phyloP scores from a whole-genome alignment of 139 green algal species.

The Protoeuglena noctilucae region DNA sequence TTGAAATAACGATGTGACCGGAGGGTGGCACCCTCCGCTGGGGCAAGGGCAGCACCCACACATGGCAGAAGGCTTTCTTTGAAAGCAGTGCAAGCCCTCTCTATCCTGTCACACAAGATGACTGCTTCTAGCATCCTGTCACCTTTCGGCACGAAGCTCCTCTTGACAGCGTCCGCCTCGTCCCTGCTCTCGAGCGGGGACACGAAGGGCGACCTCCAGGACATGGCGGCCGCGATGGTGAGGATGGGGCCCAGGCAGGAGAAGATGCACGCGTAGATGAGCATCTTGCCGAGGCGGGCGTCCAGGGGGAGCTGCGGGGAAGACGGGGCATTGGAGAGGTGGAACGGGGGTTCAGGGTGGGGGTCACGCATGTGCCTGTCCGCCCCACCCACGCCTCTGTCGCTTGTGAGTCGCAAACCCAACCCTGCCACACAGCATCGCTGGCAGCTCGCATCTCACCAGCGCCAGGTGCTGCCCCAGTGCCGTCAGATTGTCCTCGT shows the following conservation, averaged over 20 bases:
- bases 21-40: background rate
- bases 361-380: no score
- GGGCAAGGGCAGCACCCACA: no score
- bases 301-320: constrained; percentile 20
- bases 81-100: no score
- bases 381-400: no score
- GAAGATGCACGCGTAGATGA: constrained; percentile 23
- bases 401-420: no score
- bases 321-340: background rate
- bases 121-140: no score
- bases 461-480: constrained; percentile 17
- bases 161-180: constrained; percentile 19
- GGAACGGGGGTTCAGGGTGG: background rate
- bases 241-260: constrained; percentile 20
- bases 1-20: no score
- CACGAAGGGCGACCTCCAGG: constrained; percentile 7
- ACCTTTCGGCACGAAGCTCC: constrained; percentile 5
- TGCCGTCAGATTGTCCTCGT: constrained; percentile 15
- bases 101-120: no score
- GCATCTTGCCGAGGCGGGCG: constrained; percentile 23
- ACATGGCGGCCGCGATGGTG: constrained; percentile 16
- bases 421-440: no score
- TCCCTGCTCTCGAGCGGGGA: constrained; percentile 9
- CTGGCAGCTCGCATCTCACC: no score
- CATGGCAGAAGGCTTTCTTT: no score